Evolutionary conservation across 2,329 filamentous ascomycete species (phyloP), one percentile per base, ranked within the genome.

Genomic region (Saccharata proteae): DNA sequence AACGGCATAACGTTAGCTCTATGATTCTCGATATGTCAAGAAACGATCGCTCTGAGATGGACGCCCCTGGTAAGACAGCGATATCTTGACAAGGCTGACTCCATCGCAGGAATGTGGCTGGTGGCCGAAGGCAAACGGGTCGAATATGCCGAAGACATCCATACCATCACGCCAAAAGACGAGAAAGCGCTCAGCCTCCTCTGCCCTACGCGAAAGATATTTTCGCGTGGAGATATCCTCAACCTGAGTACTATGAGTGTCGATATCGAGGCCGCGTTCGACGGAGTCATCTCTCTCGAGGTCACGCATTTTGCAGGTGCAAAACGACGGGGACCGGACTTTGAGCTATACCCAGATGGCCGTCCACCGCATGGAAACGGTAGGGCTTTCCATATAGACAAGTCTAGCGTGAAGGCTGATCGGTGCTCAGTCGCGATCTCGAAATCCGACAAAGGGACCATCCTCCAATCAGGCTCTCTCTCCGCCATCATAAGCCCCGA

Each of bases 81-180:
- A 30, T 6, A 23, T 7, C 11, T 20, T 10, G n/a, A 7, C 13
- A 26, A 26, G 11, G 10, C 11, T 24, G 23, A 11, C 15, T n/a
- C n/a, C 6, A 3, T 7, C 17, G 11, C 26, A 64, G 61, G 60
- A 41, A 75, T 78, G 74, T 80, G 76, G 76, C 58, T 78, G 29
- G 62, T 67, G 24, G 71, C 68, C 35, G 67, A 74, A 51, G 69
- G 65, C 38, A 65, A 74, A 47, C 60, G 62, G 29, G 62, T 74
- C 16, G 71, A 77, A 45, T 78, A 78, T 42, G 76, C 74, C 19
- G 74, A 79, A 51, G 73, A 79, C 38, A 59, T 79, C 11, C 67
- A 73, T 45, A 61, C 64, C 6, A 55, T 68, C 30, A 63, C 58
- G 4, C 51, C 62, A 29, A 38, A 49, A 22, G 52, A 58, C 30